Evolutionary conservation across 2,329 filamentous ascomycete genomes (phyloP).

Genomic region (Phyllosticta citrichinensis): DNA sequence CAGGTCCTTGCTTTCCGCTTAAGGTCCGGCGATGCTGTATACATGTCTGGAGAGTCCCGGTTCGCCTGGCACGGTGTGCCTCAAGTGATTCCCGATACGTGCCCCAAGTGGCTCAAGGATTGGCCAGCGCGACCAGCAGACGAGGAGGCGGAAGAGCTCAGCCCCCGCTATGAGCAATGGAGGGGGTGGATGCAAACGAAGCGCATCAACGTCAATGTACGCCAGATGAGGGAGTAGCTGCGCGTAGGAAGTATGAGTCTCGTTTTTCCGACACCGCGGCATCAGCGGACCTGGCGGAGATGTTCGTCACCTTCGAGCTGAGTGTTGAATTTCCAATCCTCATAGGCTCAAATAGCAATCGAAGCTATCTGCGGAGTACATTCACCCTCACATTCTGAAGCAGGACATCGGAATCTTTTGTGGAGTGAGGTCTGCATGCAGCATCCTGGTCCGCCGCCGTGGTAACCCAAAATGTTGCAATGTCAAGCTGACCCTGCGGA

Average conservation of each 20-base stretch:
- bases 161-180: slow-evolving; percentile 53
- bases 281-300: no score
- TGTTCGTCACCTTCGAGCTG: no score
- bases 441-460: neutral
- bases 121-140: slow-evolving; percentile 53
- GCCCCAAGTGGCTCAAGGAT: slow-evolving; percentile 59
- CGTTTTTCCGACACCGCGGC: no score
- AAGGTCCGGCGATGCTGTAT: slow-evolving; percentile 77
- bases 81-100: slow-evolving; percentile 70
- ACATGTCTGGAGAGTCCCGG: slow-evolving; percentile 72
- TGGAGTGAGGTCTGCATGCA: neutral
- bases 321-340: no score
- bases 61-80: slow-evolving; percentile 96
- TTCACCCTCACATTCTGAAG: no score
- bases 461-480: neutral
- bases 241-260: no score
- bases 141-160: slow-evolving; percentile 15
- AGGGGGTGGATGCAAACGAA: slow-evolving; percentile 81
- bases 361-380: no score
- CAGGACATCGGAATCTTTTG: no score
- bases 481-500: neutral
- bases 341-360: no score
- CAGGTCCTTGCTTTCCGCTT: slow-evolving; percentile 51
- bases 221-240: slow-evolving; percentile 61
- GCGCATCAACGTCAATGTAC: slow-evolving; percentile 82